Evolutionary conservation across 176 grass and related monocot species (phyloP).

Genomic region (Echinochloa phyllopogon): DNA sequence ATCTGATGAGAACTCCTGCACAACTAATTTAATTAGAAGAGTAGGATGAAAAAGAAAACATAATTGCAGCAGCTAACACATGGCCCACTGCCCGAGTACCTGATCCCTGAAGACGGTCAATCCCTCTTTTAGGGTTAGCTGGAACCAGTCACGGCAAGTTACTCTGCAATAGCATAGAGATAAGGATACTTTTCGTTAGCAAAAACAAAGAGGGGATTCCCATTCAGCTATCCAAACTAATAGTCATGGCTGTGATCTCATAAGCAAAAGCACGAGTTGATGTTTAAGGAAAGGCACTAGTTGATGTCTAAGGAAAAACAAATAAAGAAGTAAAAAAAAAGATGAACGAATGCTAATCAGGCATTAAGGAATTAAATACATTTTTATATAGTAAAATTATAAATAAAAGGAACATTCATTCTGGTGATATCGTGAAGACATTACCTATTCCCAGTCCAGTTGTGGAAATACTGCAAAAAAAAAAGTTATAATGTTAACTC

Average conservation of each 20-base stretch:
- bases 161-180: slow-evolving; percentile 64
- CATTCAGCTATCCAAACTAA: slow-evolving; percentile 13
- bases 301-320: background rate
- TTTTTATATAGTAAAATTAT: background rate
- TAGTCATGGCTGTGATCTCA: slow-evolving; percentile 9
- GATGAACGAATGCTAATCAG: slow-evolving; percentile 10
- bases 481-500: slow-evolving; percentile 26
- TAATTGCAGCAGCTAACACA: slow-evolving; percentile 16
- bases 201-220: background rate
- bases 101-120: slow-evolving; percentile 98
- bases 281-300: background rate
- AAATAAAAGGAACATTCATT: slow-evolving; percentile 25
- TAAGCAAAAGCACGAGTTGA: slow-evolving; percentile 26
- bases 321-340: slow-evolving; percentile 30
- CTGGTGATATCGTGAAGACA: slow-evolving; percentile 4
- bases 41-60: slow-evolving; percentile 23
- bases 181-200: slow-evolving; percentile 5
- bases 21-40: slow-evolving; percentile 34
- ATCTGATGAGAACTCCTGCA: slow-evolving; percentile 98
- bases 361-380: slow-evolving; percentile 1
- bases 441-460: slow-evolving; percentile 99
- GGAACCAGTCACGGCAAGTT: slow-evolving; percentile 99
- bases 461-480: slow-evolving; percentile 97
- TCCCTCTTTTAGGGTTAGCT: slow-evolving; percentile 98
- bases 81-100: slow-evolving; percentile 48